Evolutionary conservation across 2,329 filamentous ascomycete species (phyloP).

Genomic region (Teratosphaeria nubilosa): DNA sequence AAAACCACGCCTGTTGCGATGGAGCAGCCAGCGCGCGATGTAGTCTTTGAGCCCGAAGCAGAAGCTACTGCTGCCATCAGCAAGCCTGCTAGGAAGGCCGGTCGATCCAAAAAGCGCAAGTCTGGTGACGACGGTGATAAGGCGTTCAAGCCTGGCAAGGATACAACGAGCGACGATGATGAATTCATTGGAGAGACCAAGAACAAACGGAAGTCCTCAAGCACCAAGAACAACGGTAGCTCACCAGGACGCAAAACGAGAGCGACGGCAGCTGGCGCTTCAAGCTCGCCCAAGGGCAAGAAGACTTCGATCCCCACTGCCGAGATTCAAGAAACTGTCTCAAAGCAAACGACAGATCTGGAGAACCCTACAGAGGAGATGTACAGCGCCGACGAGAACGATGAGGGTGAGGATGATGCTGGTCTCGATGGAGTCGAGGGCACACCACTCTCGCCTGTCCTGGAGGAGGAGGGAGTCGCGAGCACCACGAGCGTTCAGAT

Average conservation of each 20-base stretch:
- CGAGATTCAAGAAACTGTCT: neutral
- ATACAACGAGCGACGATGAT: conserved; percentile 14
- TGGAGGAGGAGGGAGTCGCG: conserved; percentile 24
- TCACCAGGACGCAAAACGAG: conserved; percentile 3
- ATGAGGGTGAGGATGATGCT: conserved; percentile 5
- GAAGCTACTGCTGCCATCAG: conserved; percentile 17
- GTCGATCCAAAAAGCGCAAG: conserved; percentile 19
- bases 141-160: conserved; percentile 12
- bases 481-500: conserved; percentile 7
- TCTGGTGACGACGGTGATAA: conserved; percentile 17
- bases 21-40: neutral
- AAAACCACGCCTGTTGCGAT: neutral
- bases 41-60: conserved; percentile 20
- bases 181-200: conserved; percentile 15
- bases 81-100: conserved; percentile 14
- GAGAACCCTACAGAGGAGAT: neutral
- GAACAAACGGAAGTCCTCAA: conserved; percentile 22
- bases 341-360: neutral
- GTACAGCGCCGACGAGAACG: conserved; percentile 17
- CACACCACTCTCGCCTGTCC: conserved; percentile 21
- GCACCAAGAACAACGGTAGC: conserved; percentile 1
- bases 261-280: conserved; percentile 2
- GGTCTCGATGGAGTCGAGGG: conserved; percentile 16
- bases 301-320: conserved; percentile 1
- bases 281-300: conserved; percentile 10